Base-by-base conservation (phyloP, 257 asterid species). In the Plantago major region DNA sequence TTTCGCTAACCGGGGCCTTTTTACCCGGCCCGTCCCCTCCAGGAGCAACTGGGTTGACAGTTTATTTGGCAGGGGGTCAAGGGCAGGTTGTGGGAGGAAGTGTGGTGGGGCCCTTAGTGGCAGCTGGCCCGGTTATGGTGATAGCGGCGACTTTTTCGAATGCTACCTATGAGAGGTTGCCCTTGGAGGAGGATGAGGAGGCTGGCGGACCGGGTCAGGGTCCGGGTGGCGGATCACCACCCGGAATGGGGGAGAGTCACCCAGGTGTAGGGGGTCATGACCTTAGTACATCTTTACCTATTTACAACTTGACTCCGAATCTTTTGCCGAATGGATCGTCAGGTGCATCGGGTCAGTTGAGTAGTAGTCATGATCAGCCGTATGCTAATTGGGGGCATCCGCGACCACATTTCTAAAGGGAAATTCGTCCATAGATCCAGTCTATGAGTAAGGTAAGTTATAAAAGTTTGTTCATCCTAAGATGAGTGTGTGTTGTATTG, bases 371-470 rank as follows among this genome's bases (percentile, higher is more conserved):
- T 64, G 79, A 81, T 64, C 40, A 33, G 40, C 78, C 74, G 12
- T 77, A 74, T 67, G 74, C 70, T 3, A 48, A 48, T 49, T 81
- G 86, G 86, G 68, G 75, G 46, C 74, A 61, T 30, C 60, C 77
- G 3, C 44, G 86, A 50, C 67, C 75, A 22, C 79, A 70, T 1
- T 72, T 68, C 55, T 77, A 53, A 72, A 30, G 26, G 22, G 3
- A 52, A 4, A 52, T 18, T 1, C 2, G 26, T 22, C 26, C 26
- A 22, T 22, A 22, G 2, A 22, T 2, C 2, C 26, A 22, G 26
- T 1, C 26, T 22, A 22, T 22, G 26, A 22, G 26, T 22, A 22
- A 22, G 26, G 26, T 22, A 22, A 22, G 26, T 22, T 22, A 22
- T 22, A 2, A 22, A 22, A 22, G 18, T 52, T 17, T 1, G 37